Evolutionary conservation across 768 basidiomycete genomes (phyloP), one percentile per base, ranked within the genome.

Genomic region (Lactifluus echinatus): DNA sequence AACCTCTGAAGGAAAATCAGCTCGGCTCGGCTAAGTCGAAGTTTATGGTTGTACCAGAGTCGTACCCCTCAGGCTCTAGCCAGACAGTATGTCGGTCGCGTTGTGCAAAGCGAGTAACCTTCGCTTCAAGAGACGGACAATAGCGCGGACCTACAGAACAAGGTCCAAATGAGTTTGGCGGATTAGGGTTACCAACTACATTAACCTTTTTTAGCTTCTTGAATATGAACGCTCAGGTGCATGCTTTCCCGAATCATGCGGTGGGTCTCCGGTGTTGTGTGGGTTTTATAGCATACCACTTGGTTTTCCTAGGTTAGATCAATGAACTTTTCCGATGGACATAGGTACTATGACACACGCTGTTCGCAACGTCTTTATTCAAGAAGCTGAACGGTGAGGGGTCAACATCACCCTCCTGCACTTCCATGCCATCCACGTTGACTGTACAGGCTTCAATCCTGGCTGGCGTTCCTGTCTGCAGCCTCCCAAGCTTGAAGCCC

Each of bases 21-120:
- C 23, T n/a, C 2, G n/a, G 23, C 28, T n/a, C 17, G 31, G 23
- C 19, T 28, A 12, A 29, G n/a, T 48, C 47, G 39, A n/a, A 19
- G 34, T 24, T 34, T 31, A 34, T 66, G 34, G 28, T 36, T 28
- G 29, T 40, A 89, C 91, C 84, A 15, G 91, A 89, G 65, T 91
- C 88, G 57, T 90, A 93, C 0, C 93, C 93, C 67, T 95, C 93
- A 0, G 91, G 93, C 66, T 95, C 93, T 3, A 95, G 74, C 91
- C 92, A 95, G 40, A 94, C 78, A 2, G 71, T 82, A 65, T 95
- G 93, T 4, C 72, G 71, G 6, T 74, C 70, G 68, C 87, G 91
- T 59, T 87, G 71, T 3, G 79, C 79, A 67, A 94, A 94, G 12
- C 90, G 80, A 37, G 83, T 74, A 8, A 95, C 81, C 68, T 95